Evolutionary conservation across 116 monocot species (phyloP), one percentile per base, ranked within the genome.

Genomic region (Phalaenopsis hybrid): DNA sequence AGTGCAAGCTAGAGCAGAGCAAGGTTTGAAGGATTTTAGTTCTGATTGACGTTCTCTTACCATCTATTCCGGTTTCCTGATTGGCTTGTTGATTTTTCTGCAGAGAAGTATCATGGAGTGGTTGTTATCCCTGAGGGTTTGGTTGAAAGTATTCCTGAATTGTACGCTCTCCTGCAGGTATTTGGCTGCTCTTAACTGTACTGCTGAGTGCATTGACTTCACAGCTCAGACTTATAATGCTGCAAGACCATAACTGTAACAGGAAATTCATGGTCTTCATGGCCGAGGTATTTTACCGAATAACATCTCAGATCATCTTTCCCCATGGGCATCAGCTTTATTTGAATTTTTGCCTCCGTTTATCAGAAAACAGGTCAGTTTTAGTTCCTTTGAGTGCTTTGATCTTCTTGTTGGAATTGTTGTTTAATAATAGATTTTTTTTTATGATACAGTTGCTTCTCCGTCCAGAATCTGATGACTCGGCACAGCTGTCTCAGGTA

Each of bases 301-400:
- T 63, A 89, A 89, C 1, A 94, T 96, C 63, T 86, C 90, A 78
- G 74, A 84, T 49, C 87, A 89, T 76, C 94, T 94, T 86, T 96
- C 96, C 85, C 96, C 94, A 44, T 96, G 94, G 94, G 94, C 96
- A 75, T 91, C 94, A 78, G 96, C 96, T 33, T 86, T 96, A 37
- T 94, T 94, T 82, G 92, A 92, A 74, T 91, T 96, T 85, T 87
- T 96, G 77, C 94, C 96, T 55, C 91, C 90, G 69, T 96, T 92
- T 81, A 90, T 96, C 20, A 89, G 88, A 85, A 92, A 85, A 88
- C 89, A 96, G 92, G 94, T 96, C 25, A n/a, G 23, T n/a, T 63
- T 1, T 63, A 9, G 63, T 21, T 18, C 8, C 6, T 23, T n/a
- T 31, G 31, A 31, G 49, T 65, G 12, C 5, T 48, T 77, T 51